These are phyloP conservation scores for Seiridium cupressi DNA, from an alignment of 2,329 filamentous ascomycete genomes.

Conservation along the genomic window DNA sequence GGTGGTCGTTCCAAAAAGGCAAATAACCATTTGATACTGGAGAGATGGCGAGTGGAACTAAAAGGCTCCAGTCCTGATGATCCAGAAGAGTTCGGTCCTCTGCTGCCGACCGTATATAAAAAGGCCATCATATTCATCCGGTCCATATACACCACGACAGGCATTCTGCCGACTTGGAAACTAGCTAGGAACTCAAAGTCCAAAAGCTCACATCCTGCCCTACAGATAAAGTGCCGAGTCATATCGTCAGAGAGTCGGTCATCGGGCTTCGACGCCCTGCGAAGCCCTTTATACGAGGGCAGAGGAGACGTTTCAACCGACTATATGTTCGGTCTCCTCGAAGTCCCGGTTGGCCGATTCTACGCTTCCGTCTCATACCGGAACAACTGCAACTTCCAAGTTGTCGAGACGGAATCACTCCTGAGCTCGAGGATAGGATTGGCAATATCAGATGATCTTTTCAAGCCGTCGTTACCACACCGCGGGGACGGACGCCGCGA, in stretches of 20 bases:
- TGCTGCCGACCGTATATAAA: constrained; percentile 89
- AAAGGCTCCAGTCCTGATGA: constrained; percentile 55
- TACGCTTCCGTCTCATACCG: constrained; percentile 81
- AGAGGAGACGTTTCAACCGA: constrained; percentile 65
- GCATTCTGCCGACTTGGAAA: constrained; percentile 83
- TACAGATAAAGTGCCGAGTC: constrained; percentile 81
- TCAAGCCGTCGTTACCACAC: constrained; percentile 72
- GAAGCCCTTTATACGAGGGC: constrained; percentile 65
- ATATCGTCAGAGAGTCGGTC: constrained; percentile 57
- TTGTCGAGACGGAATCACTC: constrained; percentile 88
- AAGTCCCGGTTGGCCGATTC: constrained; percentile 83
- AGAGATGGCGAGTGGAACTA: constrained; percentile 87
- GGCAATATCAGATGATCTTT: constrained; percentile 84
- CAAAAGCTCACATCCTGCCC: constrained; percentile 64
- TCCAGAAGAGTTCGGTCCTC: constrained; percentile 56
- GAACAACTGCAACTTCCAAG: constrained; percentile 83
- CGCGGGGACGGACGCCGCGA: constrained; percentile 41
- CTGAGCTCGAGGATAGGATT: constrained; percentile 85
- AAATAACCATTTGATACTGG: constrained; percentile 75
- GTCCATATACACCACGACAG: constrained; percentile 78
- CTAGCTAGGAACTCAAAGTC: constrained; percentile 71
- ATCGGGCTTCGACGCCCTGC: constrained; percentile 65
- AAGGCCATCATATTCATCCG: constrained; percentile 94
- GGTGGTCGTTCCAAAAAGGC: constrained; percentile 40
- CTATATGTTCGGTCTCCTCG: constrained; percentile 79